Evolutionary conservation across 805 yeast genomes (phyloP).

Genomic region (Metschnikowia chrysomelidarum): DNA sequence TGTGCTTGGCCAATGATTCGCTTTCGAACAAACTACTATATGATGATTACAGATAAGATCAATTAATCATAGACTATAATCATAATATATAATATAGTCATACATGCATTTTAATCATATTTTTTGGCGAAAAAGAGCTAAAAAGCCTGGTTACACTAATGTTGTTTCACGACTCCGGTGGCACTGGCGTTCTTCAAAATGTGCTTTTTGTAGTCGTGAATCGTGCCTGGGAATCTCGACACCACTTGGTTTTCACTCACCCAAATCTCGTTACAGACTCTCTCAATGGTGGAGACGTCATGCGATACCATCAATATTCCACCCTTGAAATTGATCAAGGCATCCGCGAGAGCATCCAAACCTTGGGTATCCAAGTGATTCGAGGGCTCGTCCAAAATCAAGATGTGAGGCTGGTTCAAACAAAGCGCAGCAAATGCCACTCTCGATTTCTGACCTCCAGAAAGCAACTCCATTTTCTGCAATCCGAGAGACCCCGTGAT

Average conservation of each 20-base stretch:
- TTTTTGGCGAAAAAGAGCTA: too few species aligned
- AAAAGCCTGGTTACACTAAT: too few species aligned
- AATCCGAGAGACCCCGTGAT: constrained; percentile 92
- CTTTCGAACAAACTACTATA: too few species aligned
- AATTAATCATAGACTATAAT: too few species aligned
- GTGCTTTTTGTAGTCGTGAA: constrained; percentile 86
- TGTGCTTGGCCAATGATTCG: too few species aligned
- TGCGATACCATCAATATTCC: constrained; percentile 98
- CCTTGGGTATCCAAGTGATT: constrained; percentile 98
- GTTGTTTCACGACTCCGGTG: constrained; percentile 89
- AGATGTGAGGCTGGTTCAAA: constrained; percentile 83
- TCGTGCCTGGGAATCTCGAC: constrained; percentile 73
- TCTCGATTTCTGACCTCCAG: constrained; percentile 98
- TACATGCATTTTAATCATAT: too few species aligned
- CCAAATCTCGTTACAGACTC: constrained; percentile 93
- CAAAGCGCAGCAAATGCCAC: constrained; percentile 97
- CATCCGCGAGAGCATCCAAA: constrained; percentile 91
- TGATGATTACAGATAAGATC: too few species aligned
- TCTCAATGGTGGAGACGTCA: constrained; percentile 87
- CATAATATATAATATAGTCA: too few species aligned
- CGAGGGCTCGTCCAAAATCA: constrained; percentile 95
- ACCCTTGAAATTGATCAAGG: constrained; percentile 84
- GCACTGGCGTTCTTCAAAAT: constrained; percentile 74
- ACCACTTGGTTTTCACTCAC: constrained; percentile 87
- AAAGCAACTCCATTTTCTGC: constrained; percentile 82